A percentile compares a stretch with the other conserved stretches of the same genome.
Conservation (phyloP, 441 rosid species). For the Croton laevigatus region DNA sequence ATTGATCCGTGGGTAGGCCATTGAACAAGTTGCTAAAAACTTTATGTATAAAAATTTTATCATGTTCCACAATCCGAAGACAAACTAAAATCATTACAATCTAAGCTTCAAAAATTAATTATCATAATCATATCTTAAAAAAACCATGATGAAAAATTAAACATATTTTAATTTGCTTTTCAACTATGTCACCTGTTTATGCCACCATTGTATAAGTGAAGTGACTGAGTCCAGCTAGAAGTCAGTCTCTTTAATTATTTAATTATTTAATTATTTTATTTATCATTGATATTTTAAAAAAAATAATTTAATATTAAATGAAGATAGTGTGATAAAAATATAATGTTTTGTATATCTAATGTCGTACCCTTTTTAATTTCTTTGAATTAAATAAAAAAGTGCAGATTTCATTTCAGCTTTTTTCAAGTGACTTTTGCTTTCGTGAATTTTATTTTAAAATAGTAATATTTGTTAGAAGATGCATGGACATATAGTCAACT, state of each 20-base stretch:
- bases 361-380: no score
- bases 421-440: conserved; percentile 17
- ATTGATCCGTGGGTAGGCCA: conserved; percentile 26
- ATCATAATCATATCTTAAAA: conserved; percentile 32
- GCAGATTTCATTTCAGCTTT: conserved; percentile 34
- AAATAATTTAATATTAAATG: no score
- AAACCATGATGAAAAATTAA: conserved; percentile 29
- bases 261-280: no score
- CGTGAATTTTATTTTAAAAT: conserved; percentile 8
- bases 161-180: conserved; percentile 1
- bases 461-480: conserved; percentile 18
- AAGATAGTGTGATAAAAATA: no score
- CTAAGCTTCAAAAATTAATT: conserved; percentile 29
- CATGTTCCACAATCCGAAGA: conserved; percentile 24
- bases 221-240: conserved; percentile 38
- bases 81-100: conserved; percentile 36
- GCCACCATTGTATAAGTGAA: conserved; percentile 31
- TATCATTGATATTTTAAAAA: no score
- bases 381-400: neutral
- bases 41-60: conserved; percentile 5
- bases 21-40: conserved; percentile 34
- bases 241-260: conserved; percentile 31
- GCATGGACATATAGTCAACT: conserved; percentile 31
- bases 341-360: no score
- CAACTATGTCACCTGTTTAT: conserved; percentile 33